A percentile compares a stretch with the other conserved stretches of the same genome.
Evolutionary conservation across 2,329 filamentous ascomycete species (phyloP).

Genomic region (Thelonectria discophora): DNA sequence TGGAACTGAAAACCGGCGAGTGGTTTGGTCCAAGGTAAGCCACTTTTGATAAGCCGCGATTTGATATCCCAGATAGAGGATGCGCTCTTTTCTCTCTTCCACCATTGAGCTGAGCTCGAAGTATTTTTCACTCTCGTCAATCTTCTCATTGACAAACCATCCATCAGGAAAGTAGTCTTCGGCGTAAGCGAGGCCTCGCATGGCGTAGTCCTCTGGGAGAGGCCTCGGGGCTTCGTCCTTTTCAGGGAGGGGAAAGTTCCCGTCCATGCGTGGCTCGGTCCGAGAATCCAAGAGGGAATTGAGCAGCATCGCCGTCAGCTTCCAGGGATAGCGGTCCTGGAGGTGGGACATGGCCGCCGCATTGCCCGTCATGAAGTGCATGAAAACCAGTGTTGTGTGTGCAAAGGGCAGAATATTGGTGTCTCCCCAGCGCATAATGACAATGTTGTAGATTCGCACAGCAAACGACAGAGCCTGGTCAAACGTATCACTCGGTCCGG

Average conservation of each 20-base stretch:
- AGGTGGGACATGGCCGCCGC: conserved; percentile 55
- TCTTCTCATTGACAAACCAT: conserved; percentile 66
- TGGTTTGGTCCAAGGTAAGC: conserved; percentile 54
- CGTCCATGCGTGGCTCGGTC: conserved; percentile 50
- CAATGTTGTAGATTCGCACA: conserved; percentile 54
- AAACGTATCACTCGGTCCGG: conserved; percentile 42
- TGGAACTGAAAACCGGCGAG: conserved; percentile 51
- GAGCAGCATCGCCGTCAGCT: conserved; percentile 49
- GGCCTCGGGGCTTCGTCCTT: conserved; percentile 59
- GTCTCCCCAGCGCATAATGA: conserved; percentile 63
- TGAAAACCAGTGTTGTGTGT: conserved; percentile 69
- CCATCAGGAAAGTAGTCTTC: conserved; percentile 65
- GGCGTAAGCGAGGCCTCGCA: conserved; percentile 70
- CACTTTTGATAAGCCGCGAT: conserved; percentile 56
- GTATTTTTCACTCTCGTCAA: conserved; percentile 74
- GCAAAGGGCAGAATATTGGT: conserved; percentile 69
- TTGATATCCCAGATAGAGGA: conserved; percentile 65
- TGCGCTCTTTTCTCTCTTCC: conserved; percentile 64
- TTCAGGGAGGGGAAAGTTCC: conserved; percentile 58
- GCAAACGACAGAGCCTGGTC: conserved; percentile 52
- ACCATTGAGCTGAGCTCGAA: conserved; percentile 69
- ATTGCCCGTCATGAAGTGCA: conserved; percentile 56
- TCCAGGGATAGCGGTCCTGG: conserved; percentile 62
- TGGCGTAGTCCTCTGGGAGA: conserved; percentile 73
- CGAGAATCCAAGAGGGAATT: conserved; percentile 47